These are phyloP conservation scores for Arthroderma sp. DNA, from an alignment of 2,329 filamentous ascomycete genomes.

Conservation along the genomic window DNA sequence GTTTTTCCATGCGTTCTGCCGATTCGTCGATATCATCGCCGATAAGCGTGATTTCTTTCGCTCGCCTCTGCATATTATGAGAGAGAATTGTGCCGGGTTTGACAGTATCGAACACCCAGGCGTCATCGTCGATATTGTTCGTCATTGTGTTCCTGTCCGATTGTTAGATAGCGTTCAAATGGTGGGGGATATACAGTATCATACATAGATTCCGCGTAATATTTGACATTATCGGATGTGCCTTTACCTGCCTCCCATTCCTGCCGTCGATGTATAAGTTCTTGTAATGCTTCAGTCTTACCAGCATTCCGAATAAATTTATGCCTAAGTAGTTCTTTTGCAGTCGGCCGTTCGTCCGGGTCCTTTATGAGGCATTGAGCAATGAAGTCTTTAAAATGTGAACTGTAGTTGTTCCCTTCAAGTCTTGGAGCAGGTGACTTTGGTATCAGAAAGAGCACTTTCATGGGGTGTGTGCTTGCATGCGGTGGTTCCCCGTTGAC, in stretches of 20 bases:
- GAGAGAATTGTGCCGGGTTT: slow-evolving; percentile 49
- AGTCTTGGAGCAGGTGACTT: slow-evolving; percentile 75
- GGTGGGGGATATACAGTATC: slow-evolving; percentile 11
- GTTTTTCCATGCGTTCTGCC: slow-evolving; percentile 26
- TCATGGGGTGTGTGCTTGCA: slow-evolving; percentile 80
- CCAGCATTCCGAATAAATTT: slow-evolving; percentile 78
- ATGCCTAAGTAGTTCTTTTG: slow-evolving; percentile 76
- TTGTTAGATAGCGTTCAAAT: background rate
- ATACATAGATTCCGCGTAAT: slow-evolving; percentile 83
- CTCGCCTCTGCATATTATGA: slow-evolving; percentile 37
- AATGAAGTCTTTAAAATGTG: slow-evolving; percentile 89
- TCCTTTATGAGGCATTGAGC: slow-evolving; percentile 85
- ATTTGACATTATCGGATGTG: slow-evolving; percentile 58
- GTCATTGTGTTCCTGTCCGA: slow-evolving; percentile 45
- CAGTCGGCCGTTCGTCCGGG: slow-evolving; percentile 67
- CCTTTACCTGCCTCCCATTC: slow-evolving; percentile 65
- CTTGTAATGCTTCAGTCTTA: slow-evolving; percentile 75
- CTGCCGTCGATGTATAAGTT: slow-evolving; percentile 68
- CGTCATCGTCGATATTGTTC: slow-evolving; percentile 56
- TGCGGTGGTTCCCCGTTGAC: slow-evolving; percentile 80
- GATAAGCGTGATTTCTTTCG: slow-evolving; percentile 30
- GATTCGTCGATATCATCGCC: slow-evolving; percentile 24
- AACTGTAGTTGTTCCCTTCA: slow-evolving; percentile 67
- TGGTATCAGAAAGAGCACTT: slow-evolving; percentile 80
- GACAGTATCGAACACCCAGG: slow-evolving; percentile 93